Evolutionary conservation across 805 yeast species (phyloP), one percentile per base, ranked within the genome.

Genomic region (Candida manassasensis): DNA sequence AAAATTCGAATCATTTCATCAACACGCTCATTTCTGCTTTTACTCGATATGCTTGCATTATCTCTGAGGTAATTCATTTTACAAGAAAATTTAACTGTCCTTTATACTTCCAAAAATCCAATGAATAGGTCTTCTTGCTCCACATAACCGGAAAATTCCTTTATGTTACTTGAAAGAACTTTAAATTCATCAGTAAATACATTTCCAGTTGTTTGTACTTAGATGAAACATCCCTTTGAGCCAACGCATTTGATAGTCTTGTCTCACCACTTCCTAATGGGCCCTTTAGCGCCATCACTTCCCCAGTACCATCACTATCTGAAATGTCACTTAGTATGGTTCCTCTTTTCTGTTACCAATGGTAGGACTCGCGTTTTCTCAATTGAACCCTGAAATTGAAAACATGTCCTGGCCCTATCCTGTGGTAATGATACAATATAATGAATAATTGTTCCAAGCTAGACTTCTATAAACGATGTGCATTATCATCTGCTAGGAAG

Each of bases 141-240:
- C 7, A 52, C 50, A 35, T 39, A 52, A 11, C 50, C 35, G 13
- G 50, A 46, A 17, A 41, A 31, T 13, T 32, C 24, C 13, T 27
- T 33, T 19, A 28, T 27, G 9, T 25, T 13, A 10, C 10, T 14
- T 11, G 32, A 19, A 7, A 19, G 19, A 5, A 33, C 30, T 14
- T 16, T 19, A 5, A 27, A 19, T 17, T 19, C 25, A 14, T 27
- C 31, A 4, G 37, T 36, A 16, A 8, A 27, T 3, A 37, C 37
- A n/a, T 21, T 25, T 16, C 40, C 41, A 8, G 38, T 13, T 8
- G 13, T 32, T 22, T 19, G 19, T 14, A 32, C 2, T 24, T 40
- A 4, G 37, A 29, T 7, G 22, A 29, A 19, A 32, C 57, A 8
- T 79, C 52, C 34, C 89, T 64, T 13, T 79, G 77, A 16, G 90